These are phyloP conservation scores for Lentinula detonsa DNA, from an alignment of 768 basidiomycete species.

Conservation along the genomic window DNA sequence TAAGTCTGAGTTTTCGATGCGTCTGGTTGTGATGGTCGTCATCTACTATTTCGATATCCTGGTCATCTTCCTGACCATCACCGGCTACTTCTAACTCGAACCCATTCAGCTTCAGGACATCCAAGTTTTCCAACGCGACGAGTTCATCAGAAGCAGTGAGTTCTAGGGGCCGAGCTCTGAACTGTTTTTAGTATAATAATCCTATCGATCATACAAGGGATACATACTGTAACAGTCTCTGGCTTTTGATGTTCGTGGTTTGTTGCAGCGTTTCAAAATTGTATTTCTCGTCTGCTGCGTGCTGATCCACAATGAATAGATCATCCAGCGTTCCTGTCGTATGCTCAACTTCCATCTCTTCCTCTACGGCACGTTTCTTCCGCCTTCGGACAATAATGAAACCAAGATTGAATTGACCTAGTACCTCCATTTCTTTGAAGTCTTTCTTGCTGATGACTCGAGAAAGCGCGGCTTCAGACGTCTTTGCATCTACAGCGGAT, in stretches of 20 bases:
- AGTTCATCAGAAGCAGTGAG: constrained; percentile 89
- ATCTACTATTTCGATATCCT: constrained; percentile 12
- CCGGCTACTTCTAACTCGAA: constrained; percentile 34
- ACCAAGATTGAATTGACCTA: constrained; percentile 95
- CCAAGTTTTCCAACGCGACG: constrained; percentile 78
- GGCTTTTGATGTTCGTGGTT: constrained; percentile 86
- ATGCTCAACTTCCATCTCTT: not conserved
- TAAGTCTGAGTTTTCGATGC: constrained; percentile 48
- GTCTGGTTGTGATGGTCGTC: constrained; percentile 9
- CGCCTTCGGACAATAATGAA: constrained; percentile 83
- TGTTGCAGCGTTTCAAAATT: constrained; percentile 94
- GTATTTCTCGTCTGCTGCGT: constrained; percentile 97
- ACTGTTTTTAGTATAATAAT: constrained; percentile 3
- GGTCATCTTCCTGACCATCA: constrained; percentile 6
- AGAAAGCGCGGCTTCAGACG: constrained; percentile 62
- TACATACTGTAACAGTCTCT: constrained; percentile 73
- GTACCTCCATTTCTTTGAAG: constrained; percentile 74
- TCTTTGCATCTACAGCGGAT: constrained; percentile 40
- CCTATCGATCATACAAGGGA: not conserved
- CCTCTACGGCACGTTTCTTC: constrained; percentile 14
- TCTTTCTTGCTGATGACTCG: constrained; percentile 85
- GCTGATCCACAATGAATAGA: constrained; percentile 94
- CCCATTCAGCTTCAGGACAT: constrained; percentile 81
- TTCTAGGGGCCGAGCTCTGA: constrained; percentile 71
- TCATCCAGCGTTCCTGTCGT: constrained; percentile 53